Conservation (phyloP, 768 basidiomycete species). For the Panellus pusillus region DNA sequence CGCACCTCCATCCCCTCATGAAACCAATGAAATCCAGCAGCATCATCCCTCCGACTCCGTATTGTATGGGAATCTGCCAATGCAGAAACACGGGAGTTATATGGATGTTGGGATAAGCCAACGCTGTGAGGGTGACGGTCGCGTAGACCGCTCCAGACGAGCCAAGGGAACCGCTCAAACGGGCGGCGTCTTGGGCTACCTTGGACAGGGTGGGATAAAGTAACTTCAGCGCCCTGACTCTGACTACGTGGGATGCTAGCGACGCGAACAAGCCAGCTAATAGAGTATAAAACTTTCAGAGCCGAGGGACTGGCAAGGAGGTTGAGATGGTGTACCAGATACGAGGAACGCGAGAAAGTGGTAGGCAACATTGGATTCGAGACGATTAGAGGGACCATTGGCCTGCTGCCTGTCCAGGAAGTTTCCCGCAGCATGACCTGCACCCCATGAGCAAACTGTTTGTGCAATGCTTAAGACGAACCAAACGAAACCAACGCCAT, state of each 20-base stretch:
- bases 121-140: conserved; percentile 50
- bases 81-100: conserved; percentile 58
- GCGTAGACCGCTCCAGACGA: conserved; percentile 67
- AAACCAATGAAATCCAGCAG: conserved; percentile 53
- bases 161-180: conserved; percentile 50
- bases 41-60: conserved; percentile 54
- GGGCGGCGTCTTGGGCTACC: conserved; percentile 10
- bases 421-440: conserved; percentile 1
- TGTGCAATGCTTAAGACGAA: conserved; percentile 22
- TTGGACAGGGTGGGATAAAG: conserved; percentile 18
- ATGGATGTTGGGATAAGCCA: conserved; percentile 54
- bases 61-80: conserved; percentile 52
- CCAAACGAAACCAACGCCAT: conserved; percentile 64
- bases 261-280: conserved; percentile 59
- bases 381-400: conserved; percentile 29
- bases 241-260: conserved; percentile 51
- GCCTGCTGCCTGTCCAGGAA: conserved; percentile 32
- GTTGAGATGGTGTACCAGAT: conserved; percentile 34
- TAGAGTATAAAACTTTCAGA: background rate
- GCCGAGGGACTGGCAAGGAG: background rate
- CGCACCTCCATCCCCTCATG: conserved; percentile 64
- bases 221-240: conserved; percentile 32
- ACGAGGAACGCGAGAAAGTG: conserved; percentile 65
- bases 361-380: conserved; percentile 49
- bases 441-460: background rate